Evolutionary conservation across 768 basidiomycete genomes (phyloP).

Genomic region (Mycena chlorophos): DNA sequence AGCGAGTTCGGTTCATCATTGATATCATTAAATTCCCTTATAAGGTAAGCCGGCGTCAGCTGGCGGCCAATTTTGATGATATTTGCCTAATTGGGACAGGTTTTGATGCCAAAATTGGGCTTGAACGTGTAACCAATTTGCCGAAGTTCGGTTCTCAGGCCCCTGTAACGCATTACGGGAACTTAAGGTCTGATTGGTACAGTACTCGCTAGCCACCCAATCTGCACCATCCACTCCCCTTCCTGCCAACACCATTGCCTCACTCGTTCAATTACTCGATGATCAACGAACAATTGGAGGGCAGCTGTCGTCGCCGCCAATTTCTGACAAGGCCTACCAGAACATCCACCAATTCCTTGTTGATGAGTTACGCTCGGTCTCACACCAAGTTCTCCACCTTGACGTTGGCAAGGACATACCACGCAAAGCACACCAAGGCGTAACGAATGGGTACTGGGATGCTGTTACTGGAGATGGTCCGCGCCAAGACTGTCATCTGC

Average conservation of each 20-base stretch:
- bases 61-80: too few species aligned
- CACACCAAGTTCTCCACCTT: neutral
- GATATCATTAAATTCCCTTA: too few species aligned
- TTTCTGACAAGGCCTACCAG: neutral
- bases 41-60: too few species aligned
- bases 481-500: neutral
- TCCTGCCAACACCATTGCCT: neutral
- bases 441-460: neutral
- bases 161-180: too few species aligned
- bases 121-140: too few species aligned
- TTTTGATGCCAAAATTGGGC: too few species aligned
- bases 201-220: neutral
- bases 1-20: too few species aligned
- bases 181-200: too few species aligned
- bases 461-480: neutral
- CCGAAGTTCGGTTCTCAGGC: too few species aligned
- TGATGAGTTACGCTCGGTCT: neutral
- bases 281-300: neutral
- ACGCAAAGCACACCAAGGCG: neutral
- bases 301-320: neutral
- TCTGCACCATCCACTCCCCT: neutral
- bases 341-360: neutral
- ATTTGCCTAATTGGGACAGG: too few species aligned
- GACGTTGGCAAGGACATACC: neutral
- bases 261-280: neutral